A percentile compares a stretch with the other conserved stretches of the same genome.
These are phyloP conservation scores for Beauveria bassiana DNA, from an alignment of 2,329 filamentous ascomycete species.

Conservation along the genomic window DNA sequence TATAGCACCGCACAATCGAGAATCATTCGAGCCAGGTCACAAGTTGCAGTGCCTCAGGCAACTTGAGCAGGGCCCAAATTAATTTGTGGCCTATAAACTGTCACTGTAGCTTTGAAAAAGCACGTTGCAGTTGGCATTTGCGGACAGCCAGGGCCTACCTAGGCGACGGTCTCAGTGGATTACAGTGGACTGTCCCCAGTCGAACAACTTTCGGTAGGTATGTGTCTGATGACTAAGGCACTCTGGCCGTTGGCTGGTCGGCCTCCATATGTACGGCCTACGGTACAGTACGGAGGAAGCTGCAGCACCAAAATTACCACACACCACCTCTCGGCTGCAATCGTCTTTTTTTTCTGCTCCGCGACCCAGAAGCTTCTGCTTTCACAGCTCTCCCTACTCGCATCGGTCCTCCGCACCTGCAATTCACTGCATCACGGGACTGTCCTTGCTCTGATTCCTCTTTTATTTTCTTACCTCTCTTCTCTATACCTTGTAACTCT, in stretches of 20 bases:
- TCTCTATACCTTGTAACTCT: slow-evolving; percentile 17
- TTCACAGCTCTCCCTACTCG: slow-evolving; percentile 4
- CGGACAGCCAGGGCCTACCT: not conserved
- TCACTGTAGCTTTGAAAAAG: not conserved
- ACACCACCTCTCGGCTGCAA: not conserved
- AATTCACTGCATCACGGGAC: slow-evolving; percentile 9
- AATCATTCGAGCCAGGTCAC: not conserved
- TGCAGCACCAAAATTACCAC: slow-evolving; percentile 6
- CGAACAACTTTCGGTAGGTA: no score
- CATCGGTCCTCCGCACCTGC: slow-evolving; percentile 5
- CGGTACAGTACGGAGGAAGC: not conserved
- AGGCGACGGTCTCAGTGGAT: no score
- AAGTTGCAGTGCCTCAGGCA: slow-evolving; percentile 1
- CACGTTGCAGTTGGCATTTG: not conserved
- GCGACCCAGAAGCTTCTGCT: slow-evolving; percentile 11
- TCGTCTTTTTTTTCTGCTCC: slow-evolving; percentile 4
- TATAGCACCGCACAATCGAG: not conserved
- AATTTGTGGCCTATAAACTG: not conserved
- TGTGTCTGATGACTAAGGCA: slow-evolving; percentile 2
- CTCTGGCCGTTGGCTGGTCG: slow-evolving; percentile 8
- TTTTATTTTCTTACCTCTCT: not conserved
- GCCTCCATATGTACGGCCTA: not conserved
- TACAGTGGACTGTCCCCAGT: no score
- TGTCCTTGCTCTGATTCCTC: not conserved
- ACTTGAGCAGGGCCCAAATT: not conserved